Evolutionary conservation across 2,329 filamentous ascomycete genomes (phyloP).

Genomic region (Aspergillus clavatus): DNA sequence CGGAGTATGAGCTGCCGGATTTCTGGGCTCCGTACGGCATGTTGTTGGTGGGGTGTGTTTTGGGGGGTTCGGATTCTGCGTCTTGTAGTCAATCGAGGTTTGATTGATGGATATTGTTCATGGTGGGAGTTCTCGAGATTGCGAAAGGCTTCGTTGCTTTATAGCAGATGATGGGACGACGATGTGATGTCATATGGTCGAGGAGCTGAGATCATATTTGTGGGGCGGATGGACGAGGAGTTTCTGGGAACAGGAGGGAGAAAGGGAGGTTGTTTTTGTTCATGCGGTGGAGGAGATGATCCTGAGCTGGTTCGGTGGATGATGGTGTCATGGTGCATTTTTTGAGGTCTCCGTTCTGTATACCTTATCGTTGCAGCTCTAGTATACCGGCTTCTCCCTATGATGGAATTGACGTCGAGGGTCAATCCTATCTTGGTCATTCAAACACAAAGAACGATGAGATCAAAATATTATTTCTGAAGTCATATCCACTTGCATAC

Average conservation of each 20-base stretch:
- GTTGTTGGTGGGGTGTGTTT: not conserved
- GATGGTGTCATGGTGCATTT: not conserved
- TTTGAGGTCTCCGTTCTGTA: no score
- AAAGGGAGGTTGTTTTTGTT: not conserved
- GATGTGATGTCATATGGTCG: constrained; percentile 23
- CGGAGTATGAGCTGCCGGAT: constrained; percentile 15
- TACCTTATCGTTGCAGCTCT: no score
- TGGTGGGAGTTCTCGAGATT: not conserved
- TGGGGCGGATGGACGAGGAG: constrained; percentile 14
- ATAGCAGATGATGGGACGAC: constrained; percentile 12
- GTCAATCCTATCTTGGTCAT: no score
- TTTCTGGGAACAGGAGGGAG: not conserved
- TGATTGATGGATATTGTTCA: not conserved
- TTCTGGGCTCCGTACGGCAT: not conserved
- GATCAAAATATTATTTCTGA: no score
- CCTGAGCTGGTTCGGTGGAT: not conserved
- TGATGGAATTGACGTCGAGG: no score
- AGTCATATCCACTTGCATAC: no score
- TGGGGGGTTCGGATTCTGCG: not conserved
- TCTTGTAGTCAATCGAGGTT: not conserved
- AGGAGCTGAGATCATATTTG: constrained; percentile 27
- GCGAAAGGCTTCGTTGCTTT: constrained; percentile 6
- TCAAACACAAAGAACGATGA: no score
- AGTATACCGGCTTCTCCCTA: no score
- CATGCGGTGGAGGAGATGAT: not conserved